Conservation (phyloP, 257 asterid species). For the Solanum dulcamara region DNA sequence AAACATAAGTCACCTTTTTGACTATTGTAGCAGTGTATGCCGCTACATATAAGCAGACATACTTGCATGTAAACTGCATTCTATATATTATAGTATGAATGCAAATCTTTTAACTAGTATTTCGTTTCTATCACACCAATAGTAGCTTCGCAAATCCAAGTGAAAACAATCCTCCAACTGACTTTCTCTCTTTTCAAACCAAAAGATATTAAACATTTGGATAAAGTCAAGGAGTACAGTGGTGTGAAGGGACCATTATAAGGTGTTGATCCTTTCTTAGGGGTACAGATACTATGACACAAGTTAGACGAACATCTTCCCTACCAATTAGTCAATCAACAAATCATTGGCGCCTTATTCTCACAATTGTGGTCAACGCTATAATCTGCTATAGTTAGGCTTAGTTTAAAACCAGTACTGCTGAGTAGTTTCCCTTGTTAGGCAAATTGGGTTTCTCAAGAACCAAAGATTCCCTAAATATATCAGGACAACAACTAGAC, state of each 20-base stretch:
- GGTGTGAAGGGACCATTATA: neutral
- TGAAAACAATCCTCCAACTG: neutral
- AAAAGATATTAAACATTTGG: neutral
- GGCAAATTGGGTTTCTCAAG: neutral
- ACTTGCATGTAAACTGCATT: neutral
- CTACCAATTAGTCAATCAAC: neutral
- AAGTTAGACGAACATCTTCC: neutral
- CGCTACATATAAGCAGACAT: neutral
- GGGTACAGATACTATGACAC: neutral
- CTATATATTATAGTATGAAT: neutral
- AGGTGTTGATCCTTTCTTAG: neutral
- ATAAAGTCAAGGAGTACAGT: neutral
- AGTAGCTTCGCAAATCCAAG: neutral
- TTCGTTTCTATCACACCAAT: neutral
- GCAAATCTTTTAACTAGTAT: neutral
- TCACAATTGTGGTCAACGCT: neutral
- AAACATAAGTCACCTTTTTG: neutral
- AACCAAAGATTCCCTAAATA: neutral
- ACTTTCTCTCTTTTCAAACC: neutral
- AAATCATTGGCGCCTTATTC: neutral
- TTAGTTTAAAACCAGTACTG: neutral
- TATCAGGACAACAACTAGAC: no score
- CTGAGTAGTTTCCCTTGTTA: neutral
- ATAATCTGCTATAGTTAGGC: neutral
- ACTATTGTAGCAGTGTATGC: neutral